Evolutionary conservation across 139 green algal species (phyloP), one percentile per base, ranked within the genome.

Genomic region (Volvox africanus): DNA sequence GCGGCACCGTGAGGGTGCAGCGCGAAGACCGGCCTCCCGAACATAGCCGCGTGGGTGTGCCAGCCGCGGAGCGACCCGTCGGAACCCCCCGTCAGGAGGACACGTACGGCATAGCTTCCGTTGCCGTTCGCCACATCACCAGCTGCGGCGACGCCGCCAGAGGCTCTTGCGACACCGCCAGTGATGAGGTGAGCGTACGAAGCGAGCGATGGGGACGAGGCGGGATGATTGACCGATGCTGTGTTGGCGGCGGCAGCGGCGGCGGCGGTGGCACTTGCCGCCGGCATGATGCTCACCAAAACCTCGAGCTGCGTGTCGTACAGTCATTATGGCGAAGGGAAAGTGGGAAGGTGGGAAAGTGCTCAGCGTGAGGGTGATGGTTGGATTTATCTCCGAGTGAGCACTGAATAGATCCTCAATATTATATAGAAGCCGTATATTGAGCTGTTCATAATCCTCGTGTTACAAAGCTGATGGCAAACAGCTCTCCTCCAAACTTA

Each of bases 41-140:
- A 89, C 28, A n/a, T 16, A 6, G 84, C 14, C 37, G 16, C 11
- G 67, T 36, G 22, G 11, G 67, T 80, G 35, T 67, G 37, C 84
- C 84, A 89, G 14, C 24, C 84, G 37, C 84, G 84, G 2, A 89
- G 6, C 19, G 84, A 89, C 37, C 84, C 84, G 69, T 89, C 84
- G 0, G 68, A 50, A 6, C 62, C 50, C 26, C 84, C 84, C 2
- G 84, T 89, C 20, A 89, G 37, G 18, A 89, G 28, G 26, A 89
- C 12, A 17, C 84, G 84, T 11, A 12, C 33, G 62, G 65, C 21
- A 55, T 9, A 55, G 44, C 44, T 55, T 5, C 44, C 44, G 44
- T 9, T 55, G 44, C 44, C 9, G 44, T 55, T 55, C 44, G 44
- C 44, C 44, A 5, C 44, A 55, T 55, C 44, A 55, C 44, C n/a